Conservation (phyloP, 495 filamentous ascomycete species). For the Aspergillus olivimuriae region DNA sequence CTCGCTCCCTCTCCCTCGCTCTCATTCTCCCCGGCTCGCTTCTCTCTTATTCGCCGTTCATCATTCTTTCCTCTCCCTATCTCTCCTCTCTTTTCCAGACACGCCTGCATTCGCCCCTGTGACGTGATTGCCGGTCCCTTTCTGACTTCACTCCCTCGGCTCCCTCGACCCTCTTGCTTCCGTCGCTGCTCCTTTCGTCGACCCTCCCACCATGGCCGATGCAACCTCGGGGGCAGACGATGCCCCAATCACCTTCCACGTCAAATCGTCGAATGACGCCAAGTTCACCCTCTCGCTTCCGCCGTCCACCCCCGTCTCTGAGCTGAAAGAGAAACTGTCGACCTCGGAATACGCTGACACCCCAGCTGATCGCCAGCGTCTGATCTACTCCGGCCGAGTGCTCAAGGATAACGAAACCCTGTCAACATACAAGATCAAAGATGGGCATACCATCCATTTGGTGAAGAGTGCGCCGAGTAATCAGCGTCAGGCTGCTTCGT, state of each 20-base stretch:
- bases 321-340: constrained; percentile 84
- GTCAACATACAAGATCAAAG: constrained; percentile 85
- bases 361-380: constrained; percentile 76
- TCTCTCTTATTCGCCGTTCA: not conserved
- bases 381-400: constrained; percentile 96
- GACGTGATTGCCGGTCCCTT: constrained; percentile 6
- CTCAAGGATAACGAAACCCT: constrained; percentile 89
- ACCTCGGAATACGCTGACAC: constrained; percentile 75
- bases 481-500: constrained; percentile 55
- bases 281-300: constrained; percentile 77
- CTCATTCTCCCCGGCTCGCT: not conserved
- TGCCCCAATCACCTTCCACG: constrained; percentile 77
- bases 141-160: constrained; percentile 1
- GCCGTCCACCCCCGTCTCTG: constrained; percentile 66
- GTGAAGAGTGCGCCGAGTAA: constrained; percentile 95
- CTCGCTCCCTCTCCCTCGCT: no score
- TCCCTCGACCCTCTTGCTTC: constrained; percentile 6
- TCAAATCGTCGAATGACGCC: constrained; percentile 84
- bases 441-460: constrained; percentile 91
- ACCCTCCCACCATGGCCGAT: constrained; percentile 38
- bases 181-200: constrained; percentile 10
- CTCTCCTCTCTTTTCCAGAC: no score
- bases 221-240: constrained; percentile 39
- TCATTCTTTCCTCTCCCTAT: not conserved
- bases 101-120: no score